Base-by-base conservation (phyloP, 2,329 filamentous ascomycete genomes). In the Zasmidium cellare region DNA sequence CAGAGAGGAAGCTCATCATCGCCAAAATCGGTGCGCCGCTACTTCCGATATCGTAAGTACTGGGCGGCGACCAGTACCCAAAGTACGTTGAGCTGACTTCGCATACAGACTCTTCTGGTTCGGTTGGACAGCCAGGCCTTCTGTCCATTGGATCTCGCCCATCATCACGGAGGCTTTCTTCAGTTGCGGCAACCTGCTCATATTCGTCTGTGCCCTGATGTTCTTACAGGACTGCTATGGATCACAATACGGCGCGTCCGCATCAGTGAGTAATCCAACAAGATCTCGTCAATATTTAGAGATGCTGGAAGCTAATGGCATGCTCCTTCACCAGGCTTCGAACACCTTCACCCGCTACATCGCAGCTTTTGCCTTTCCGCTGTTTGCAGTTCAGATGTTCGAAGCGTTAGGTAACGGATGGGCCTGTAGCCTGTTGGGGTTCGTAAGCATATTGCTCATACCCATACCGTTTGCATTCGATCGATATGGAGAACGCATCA, bases 181-280 rank as follows among this genome's bases (percentile, higher is more conserved):
- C 57, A 55, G 59, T 18, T 56, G 67, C 23, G 76, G 75, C 3
- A 68, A 69, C 7, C 72, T 79, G 52, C 63, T 78, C 16, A 70
- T 80, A 11, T 75, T 74, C 53, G 67, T 69, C 2, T 67, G 67
- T 0, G 65, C 65, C 14, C 70, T 67, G 41, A 61, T 72, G 35
- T 86, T 84, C 61, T 75, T 80, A 0, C 71, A 78, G 2, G 84
- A 87, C 63, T 78, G 78, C 0, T 87, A 85, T 61, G 76, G 80
- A 3, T 73, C 75, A 7, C 78, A 79, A 2, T 74, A 73, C 35
- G 78, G 83, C 0, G 84, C 84, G 0, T 84, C 80, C 59, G 82
- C 83, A 0, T 72, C 80, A 14, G 35, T 41, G 16, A 14, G 35
- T 41, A 5, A 14, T 6, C 35, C 35, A 14, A 18, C 35, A 41